Base-by-base conservation (phyloP, 2,329 filamentous ascomycete genomes). In the Elsinoe ampelina region DNA sequence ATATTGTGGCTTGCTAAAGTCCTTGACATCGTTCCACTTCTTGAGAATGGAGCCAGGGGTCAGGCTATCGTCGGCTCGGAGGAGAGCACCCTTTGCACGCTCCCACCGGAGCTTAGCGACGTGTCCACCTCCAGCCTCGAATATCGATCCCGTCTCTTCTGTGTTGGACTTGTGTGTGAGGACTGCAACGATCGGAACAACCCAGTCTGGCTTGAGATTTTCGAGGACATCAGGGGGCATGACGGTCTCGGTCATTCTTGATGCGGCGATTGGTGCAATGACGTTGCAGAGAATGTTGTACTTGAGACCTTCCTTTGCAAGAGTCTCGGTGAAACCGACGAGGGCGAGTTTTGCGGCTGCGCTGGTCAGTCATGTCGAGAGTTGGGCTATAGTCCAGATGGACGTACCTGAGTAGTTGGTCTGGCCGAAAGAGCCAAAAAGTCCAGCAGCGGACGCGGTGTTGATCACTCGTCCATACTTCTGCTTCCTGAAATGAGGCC, bases 401-500 rank as follows among this genome's bases (percentile, higher is more conserved):
- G 30, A 26, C 76, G 60, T 72, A 83, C 80, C 80, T 55, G 92
- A 95, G 76, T 98, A 98, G 76, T 96, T 97, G 71, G 85, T 83
- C 77, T 97, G 92, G 63, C 92, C 93, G 68, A 96, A 97, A 75
- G 83, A 93, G 67, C 93, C 93, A 71, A 95, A 97, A 55, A 98
- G 80, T 66, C 93, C 93, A 60, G 93, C 91, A 58, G 90, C 90
- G n/a, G 92, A 97, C 36, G 92, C 84, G 20, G 93, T 97, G 80
- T 95, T 97, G 76, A 98, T 95, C 64, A 98, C 80, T 66, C 93
- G 84, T 61, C 93, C 93, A 71, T 89, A 98, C 82, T 96, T 97
- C 76, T 98, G 93, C 78, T 97, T 97, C 69, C 92, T 83, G 81
- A 98, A 97, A 74, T 97, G 80, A 59, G 92, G 90, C 92, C 93